phyloP scores from a whole-genome alignment of 352 stramenopile genomes.

The Globisporangium sylvaticum region DNA sequence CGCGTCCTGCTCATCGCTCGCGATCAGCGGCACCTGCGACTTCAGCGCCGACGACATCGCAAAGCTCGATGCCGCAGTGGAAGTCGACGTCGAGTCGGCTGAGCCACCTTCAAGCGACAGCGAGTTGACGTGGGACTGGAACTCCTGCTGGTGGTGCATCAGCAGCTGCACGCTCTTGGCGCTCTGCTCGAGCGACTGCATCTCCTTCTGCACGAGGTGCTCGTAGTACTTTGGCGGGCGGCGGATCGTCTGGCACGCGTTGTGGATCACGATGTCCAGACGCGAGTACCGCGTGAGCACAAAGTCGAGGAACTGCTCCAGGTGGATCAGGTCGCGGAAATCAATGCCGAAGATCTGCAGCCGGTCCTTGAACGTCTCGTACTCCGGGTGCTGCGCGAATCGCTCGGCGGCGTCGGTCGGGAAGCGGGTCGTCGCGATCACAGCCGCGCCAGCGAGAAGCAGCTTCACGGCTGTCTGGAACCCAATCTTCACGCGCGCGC shows the following conservation, averaged over 20 bases:
- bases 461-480: conserved; percentile 94
- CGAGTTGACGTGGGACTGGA: conserved; percentile 63
- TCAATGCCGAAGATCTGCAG: conserved; percentile 96
- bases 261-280: conserved; percentile 97
- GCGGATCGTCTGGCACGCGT: conserved; percentile 96
- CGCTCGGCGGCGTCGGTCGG: conserved; percentile 89
- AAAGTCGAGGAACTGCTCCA: conserved; percentile 94
- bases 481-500: conserved; percentile 96
- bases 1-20: conserved; percentile 58
- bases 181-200: conserved; percentile 51
- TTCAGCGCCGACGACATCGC: conserved; percentile 78
- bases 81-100: neutral
- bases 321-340: conserved; percentile 92
- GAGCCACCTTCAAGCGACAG: conserved; percentile 29
- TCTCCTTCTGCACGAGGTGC: conserved; percentile 86
- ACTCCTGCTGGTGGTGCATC: conserved; percentile 79
- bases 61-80: conserved; percentile 21
- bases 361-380: conserved; percentile 89
- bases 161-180: conserved; percentile 54
- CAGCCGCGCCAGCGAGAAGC: conserved; percentile 86
- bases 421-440: conserved; percentile 96
- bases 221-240: conserved; percentile 93
- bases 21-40: conserved; percentile 76
- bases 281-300: conserved; percentile 76
- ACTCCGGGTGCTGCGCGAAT: conserved; percentile 91